A percentile compares a stretch with the other conserved stretches of the same genome.
These are phyloP conservation scores for Phytopythium litorale DNA, from an alignment of 352 stramenopile species.

Conservation along the genomic window DNA sequence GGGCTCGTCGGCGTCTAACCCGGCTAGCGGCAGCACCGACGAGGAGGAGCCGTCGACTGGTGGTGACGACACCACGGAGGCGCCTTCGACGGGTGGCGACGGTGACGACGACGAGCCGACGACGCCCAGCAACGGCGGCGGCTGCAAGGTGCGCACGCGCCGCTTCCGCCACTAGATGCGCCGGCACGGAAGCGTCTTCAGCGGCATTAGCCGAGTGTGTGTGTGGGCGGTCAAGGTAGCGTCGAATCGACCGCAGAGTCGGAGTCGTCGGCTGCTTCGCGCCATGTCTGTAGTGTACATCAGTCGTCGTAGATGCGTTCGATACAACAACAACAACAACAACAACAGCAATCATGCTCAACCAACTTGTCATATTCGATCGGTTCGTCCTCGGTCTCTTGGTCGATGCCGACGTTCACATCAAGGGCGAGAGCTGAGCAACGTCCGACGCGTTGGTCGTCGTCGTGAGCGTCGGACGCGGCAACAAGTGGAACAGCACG, in stretches of 20 bases:
- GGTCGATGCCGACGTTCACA: not conserved
- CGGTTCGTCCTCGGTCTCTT: not conserved
- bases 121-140: constrained; percentile 3
- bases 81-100: not conserved
- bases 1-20: constrained; percentile 1
- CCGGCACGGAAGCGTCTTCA: not conserved
- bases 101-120: not conserved
- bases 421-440: not conserved
- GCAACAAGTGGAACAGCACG: not conserved
- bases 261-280: not conserved
- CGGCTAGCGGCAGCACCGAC: not conserved
- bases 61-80: not conserved
- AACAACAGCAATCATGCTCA: not conserved
- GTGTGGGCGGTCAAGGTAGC: not conserved
- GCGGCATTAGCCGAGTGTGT: not conserved
- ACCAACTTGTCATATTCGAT: not conserved
- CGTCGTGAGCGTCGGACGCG: not conserved
- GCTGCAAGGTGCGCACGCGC: constrained; percentile 9
- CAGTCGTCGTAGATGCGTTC: not conserved
- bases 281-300: constrained; percentile 1
- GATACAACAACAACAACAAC: not conserved
- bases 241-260: not conserved
- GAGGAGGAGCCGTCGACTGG: constrained; percentile 2
- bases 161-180: constrained; percentile 6
- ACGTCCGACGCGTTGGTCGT: not conserved